These are phyloP conservation scores for Prillingera fragicola DNA, from an alignment of 1,284 basidiomycete species.

Conservation along the genomic window DNA sequence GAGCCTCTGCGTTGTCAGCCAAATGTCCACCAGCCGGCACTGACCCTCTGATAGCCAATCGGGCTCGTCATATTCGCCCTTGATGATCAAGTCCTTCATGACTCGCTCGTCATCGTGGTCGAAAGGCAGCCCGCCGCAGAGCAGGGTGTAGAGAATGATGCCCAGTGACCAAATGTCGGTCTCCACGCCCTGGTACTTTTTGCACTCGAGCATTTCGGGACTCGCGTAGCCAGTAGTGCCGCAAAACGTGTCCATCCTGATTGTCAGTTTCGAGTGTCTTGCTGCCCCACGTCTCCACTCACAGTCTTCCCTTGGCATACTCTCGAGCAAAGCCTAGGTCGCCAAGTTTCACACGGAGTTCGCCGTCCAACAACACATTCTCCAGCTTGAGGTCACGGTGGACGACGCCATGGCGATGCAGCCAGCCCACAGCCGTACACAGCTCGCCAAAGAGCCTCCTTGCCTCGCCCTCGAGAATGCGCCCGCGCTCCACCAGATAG, in stretches of 20 bases:
- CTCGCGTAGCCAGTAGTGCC: constrained; percentile 88
- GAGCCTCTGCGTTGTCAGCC: constrained; percentile 58
- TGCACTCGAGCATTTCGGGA: constrained; percentile 87
- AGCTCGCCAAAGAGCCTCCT: constrained; percentile 85
- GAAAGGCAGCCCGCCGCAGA: constrained; percentile 92
- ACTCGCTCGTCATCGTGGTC: constrained; percentile 90
- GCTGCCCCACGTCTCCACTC: constrained; percentile 17
- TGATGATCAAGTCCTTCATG: constrained; percentile 82
- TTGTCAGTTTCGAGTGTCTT: background rate
- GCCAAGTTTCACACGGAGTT: constrained; percentile 79
- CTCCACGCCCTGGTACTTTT: constrained; percentile 85
- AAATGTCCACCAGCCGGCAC: constrained; percentile 7
- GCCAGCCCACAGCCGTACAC: constrained; percentile 88
- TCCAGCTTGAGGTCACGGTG: constrained; percentile 95
- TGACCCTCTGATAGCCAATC: constrained; percentile 80
- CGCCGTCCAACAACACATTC: constrained; percentile 85
- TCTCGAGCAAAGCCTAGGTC: constrained; percentile 97
- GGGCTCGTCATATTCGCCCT: constrained; percentile 85
- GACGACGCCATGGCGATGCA: constrained; percentile 82
- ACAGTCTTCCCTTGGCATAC: constrained; percentile 70
- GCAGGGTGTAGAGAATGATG: constrained; percentile 86
- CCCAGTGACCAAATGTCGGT: constrained; percentile 97
- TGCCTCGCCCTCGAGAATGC: constrained; percentile 74
- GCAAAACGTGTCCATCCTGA: constrained; percentile 83
- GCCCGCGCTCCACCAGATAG: constrained; percentile 90